Evolutionary conservation across 345 rosid genomes (phyloP), one percentile per base, ranked within the genome.

Genomic region (Camelina laxa): DNA sequence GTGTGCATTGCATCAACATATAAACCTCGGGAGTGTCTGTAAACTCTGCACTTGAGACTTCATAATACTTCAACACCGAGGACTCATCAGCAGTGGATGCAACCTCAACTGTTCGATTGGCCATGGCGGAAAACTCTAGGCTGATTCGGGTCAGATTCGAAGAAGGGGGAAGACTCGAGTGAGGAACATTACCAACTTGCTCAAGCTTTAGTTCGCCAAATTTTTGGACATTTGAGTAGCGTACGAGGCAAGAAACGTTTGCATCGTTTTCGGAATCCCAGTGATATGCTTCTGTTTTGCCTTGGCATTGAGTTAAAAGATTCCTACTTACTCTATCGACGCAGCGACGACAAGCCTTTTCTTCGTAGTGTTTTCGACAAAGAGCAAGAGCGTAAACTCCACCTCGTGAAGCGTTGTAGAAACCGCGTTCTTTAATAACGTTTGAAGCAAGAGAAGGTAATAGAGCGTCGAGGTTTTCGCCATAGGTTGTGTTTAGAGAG

Each of bases 1-100:
- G 86, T 12, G 84, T 80, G 70, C 96, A 87, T 44, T 85, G 87
- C 82, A 77, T 76, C 49, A 87, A 5, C 12, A 81, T 80, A 67
- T 82, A 83, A 15, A 82, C 80, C 3, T 24, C 80, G 1, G 65
- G 36, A 3, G 0, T 14, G 6, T 47, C 47, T 4, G 71, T 60
- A 30, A 78, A 14, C 20, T 51, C 70, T 3, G 82, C 78, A 50
- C 82, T 73, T 7, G 75, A 83, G 19, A 76, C 77, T 19, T 70
- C 87, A 67, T 64, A 86, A 7, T 73, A 78, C 61, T 87, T 84
- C 22, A 73, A 75, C 0, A 56, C 77, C 54, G 82, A 77, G 47
- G 87, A 77, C 61, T 53, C 71, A 38, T 68, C 68, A 58, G 80
- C 49, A 3, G 1, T 77, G 24, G 68, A 65, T 13, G 80, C 80